Base-by-base conservation (phyloP, 1,139 yeast genomes). In the Taphrina populina region DNA sequence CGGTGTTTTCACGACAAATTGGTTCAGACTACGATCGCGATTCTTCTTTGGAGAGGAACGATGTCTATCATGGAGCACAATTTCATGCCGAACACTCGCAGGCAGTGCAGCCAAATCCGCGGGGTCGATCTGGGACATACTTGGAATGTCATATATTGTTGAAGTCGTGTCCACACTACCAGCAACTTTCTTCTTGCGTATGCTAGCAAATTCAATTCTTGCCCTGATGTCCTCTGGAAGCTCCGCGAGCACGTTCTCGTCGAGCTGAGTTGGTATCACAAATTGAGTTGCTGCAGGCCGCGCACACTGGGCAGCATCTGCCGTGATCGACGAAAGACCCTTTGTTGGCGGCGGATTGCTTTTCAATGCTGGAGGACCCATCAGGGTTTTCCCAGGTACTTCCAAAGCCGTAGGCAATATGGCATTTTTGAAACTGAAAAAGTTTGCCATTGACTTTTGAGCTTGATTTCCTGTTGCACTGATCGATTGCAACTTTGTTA, bases 401-500 rank as follows among this genome's bases (percentile, higher is more conserved):
- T 26, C 23, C 45, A 20, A 26, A 21, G 21, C 7, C 7, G 10
- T 10, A 8, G 13, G 2, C 2, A 7, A 15, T 4, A 17, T 11
- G 15, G 37, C 37, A 15, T 21, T 20, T 21, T 24, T 29, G 13
- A 29, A n/a, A 13, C 17, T 17, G 17, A 45, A 7, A 15, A 33
- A 47, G 3, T 37, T 30, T 19, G 45, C 17, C 53, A 47, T 47
- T 10, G 41, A 29, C 19, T 36, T 29, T 20, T 43, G 47, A 19
- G 36, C 47, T n/a, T 29, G 36, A 4, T 21, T 19, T n/a, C 7
- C 6, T 17, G 23, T 30, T 17, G 2, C 37, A 13, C 33, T 29
- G 2, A 13, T 19, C 1, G 47, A 17, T 19, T 43, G 47, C 45
- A 87, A 70, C 62, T 78, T 80, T 6, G 77, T 74, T 69, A 88